phyloP scores from a whole-genome alignment of 139 green algal genomes.

The Deuterostichococcus epilithicus region DNA sequence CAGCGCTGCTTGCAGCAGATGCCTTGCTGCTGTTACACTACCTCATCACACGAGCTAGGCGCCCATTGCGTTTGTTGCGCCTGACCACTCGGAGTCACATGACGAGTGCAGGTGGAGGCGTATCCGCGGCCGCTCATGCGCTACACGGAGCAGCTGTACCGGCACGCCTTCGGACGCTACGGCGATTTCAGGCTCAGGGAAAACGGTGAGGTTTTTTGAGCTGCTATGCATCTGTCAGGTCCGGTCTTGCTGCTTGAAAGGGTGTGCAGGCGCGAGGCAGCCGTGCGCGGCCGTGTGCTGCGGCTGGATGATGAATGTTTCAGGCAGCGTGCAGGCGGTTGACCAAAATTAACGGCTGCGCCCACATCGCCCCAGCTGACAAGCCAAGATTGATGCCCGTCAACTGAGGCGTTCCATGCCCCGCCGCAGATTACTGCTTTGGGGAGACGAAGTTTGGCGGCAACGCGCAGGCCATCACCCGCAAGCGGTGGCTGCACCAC shows the following conservation, averaged over 20 bases:
- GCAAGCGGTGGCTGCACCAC: slow-evolving; percentile 90
- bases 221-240: background rate
- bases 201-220: slow-evolving; percentile 54
- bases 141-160: slow-evolving; percentile 82
- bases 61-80: too few relatives aligned
- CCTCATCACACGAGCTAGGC: too few relatives aligned
- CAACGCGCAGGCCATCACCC: slow-evolving; percentile 96
- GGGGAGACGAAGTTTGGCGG: slow-evolving; percentile 90
- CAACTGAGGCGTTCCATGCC: too few relatives aligned
- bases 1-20: too few relatives aligned
- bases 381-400: background rate
- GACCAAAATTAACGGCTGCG: too few relatives aligned
- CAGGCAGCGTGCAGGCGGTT: background rate
- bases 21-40: too few relatives aligned
- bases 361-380: too few relatives aligned
- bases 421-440: slow-evolving; percentile 79
- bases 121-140: slow-evolving; percentile 90
- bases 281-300: too few relatives aligned
- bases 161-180: slow-evolving; percentile 52
- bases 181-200: slow-evolving; percentile 67
- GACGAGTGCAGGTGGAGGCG: slow-evolving; percentile 37
- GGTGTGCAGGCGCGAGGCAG: too few relatives aligned
- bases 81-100: too few relatives aligned
- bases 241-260: too few relatives aligned
- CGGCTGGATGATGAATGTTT: too few relatives aligned